Evolutionary conservation across 108 stramenopile genomes (phyloP), one percentile per base, ranked within the genome.

Genomic region (Schizochytrium sp.): DNA sequence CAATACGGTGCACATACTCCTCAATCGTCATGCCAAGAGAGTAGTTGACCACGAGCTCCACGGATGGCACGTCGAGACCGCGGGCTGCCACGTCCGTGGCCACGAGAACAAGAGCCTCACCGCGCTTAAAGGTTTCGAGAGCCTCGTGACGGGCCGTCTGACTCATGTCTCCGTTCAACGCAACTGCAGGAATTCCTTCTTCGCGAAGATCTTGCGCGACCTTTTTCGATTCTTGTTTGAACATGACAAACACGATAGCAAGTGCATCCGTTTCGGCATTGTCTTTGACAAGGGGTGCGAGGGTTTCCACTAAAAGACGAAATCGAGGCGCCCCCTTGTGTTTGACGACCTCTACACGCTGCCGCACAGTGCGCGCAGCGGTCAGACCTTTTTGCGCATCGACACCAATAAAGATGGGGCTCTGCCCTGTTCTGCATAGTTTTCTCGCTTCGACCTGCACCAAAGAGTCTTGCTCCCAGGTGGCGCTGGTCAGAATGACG

Each of bases 61-160:
- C 97, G 90, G 98, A 97, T 90, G 98, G 98, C 48, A 99, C 98
- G 91, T 99, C 99, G 43, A 99, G 91, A 8, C 99, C 99, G 71
- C 99, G 95, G 1, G 98, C 98, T 5, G 98, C 98, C 5, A 99
- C 98, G 90, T 99, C 99, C 14, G 99, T 99, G 6, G 99, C 99
- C 90, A 99, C 97, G 88, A 99, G 90, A 92, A 98, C 89, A 34
- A 97, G 95, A 5, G 97, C 87, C 41, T 95, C 92, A 51, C 97
- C 96, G 58, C 60, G 69, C 91, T 98, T 98, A 93, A 98, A 99
- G 12, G 97, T 97, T 44, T 94, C 87, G 89, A 99, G 96, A 58
- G 98, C 98, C 88, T 96, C 94, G 58, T 97, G 97, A 72, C 99
- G 95, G 89, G 98, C 98, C 93, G 93, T 96, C 92, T 99, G 99